Conservation (phyloP, 805 yeast genomes). For the Starmerella tilneyi region DNA sequence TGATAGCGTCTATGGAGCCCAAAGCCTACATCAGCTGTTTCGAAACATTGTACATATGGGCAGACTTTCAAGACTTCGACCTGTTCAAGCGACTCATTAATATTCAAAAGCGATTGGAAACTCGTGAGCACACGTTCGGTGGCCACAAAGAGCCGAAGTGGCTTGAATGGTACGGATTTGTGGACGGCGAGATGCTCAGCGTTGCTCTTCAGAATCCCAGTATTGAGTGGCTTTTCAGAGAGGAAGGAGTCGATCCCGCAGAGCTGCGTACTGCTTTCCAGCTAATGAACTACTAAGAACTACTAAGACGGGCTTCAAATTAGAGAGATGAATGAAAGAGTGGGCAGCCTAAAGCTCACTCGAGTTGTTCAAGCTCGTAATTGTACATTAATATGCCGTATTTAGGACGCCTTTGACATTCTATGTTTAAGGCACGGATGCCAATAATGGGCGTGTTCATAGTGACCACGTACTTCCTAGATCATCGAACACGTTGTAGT, state of each 20-base stretch:
- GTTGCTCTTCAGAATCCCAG: slow-evolving; percentile 2
- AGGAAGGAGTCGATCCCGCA: neutral
- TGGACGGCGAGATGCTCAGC: neutral
- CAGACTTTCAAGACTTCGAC: neutral
- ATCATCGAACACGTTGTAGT: slow-evolving; percentile 14
- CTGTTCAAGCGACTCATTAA: slow-evolving; percentile 1
- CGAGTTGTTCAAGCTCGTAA: too few species aligned
- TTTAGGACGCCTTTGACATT: too few species aligned
- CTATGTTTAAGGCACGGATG: too few species aligned
- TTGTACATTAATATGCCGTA: too few species aligned
- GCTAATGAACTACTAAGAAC: neutral
- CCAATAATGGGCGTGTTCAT: too few species aligned
- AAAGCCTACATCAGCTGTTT: slow-evolving; percentile 4
- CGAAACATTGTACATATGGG: slow-evolving; percentile 5
- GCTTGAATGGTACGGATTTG: slow-evolving; percentile 3
- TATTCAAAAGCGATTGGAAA: slow-evolving; percentile 3
- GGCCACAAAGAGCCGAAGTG: neutral
- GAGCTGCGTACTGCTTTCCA: neutral
- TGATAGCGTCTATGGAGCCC: neutral
- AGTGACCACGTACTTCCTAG: neutral
- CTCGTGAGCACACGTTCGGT: neutral
- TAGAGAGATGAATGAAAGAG: too few species aligned
- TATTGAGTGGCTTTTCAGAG: neutral
- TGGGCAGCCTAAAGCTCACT: too few species aligned
- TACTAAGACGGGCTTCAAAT: too few species aligned